Conservation (phyloP, 2,329 filamentous ascomycete genomes). For the Aspergillus nomiae region DNA sequence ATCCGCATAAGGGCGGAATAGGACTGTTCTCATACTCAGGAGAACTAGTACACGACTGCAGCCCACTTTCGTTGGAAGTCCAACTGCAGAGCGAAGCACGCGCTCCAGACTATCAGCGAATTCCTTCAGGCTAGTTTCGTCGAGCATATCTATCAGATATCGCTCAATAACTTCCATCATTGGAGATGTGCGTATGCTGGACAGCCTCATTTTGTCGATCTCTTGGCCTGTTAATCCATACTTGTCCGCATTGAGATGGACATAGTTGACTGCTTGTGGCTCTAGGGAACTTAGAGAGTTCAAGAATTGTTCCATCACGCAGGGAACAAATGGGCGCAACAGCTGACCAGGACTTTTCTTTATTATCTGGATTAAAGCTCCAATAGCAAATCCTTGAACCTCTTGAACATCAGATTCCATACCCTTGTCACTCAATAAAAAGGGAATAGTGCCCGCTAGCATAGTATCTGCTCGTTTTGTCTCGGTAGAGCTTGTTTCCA, state of each 20-base stretch:
- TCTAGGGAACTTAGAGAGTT: constrained; percentile 84
- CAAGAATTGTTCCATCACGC: constrained; percentile 78
- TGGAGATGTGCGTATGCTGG: constrained; percentile 79
- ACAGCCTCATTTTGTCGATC: constrained; percentile 83
- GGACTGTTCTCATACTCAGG: constrained; percentile 73
- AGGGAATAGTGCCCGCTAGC: constrained; percentile 84
- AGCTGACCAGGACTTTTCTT: constrained; percentile 80
- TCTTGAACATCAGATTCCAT: constrained; percentile 88
- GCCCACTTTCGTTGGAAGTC: constrained; percentile 91
- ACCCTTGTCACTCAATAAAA: constrained; percentile 83
- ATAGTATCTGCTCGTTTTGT: constrained; percentile 72
- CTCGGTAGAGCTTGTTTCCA: constrained; percentile 71
- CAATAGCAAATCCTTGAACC: constrained; percentile 79
- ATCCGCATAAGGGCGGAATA: constrained; percentile 75
- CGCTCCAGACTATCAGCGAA: constrained; percentile 73
- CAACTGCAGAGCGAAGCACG: constrained; percentile 82
- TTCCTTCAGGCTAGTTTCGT: constrained; percentile 73
- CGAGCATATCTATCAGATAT: constrained; percentile 75
- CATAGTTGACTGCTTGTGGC: constrained; percentile 84
- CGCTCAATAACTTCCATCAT: constrained; percentile 91
- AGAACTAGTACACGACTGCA: constrained; percentile 83
- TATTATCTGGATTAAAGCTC: constrained; percentile 82
- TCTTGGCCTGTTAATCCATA: constrained; percentile 85
- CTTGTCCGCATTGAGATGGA: constrained; percentile 83
- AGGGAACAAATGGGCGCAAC: constrained; percentile 77